phyloP scores from a whole-genome alignment of 2,329 filamentous ascomycete species.

The Purpureocillium lavendulum region DNA sequence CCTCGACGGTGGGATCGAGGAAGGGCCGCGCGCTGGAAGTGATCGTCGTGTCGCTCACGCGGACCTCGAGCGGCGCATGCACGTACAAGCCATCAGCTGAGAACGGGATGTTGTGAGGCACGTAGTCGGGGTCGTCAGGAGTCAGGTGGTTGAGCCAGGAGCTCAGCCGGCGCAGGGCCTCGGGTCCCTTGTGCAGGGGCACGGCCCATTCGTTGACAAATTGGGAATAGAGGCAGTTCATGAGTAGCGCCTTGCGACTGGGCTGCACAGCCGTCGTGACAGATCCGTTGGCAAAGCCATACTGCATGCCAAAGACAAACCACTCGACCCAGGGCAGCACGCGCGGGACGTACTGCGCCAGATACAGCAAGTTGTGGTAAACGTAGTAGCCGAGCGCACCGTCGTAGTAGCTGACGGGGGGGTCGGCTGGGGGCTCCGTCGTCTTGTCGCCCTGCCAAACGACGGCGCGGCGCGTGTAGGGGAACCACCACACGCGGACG shows the following conservation, averaged over 20 bases:
- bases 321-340: slow-evolving; percentile 86
- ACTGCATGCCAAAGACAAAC: slow-evolving; percentile 97
- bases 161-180: slow-evolving; percentile 73
- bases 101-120: slow-evolving; percentile 66
- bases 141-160: slow-evolving; percentile 68
- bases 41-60: slow-evolving; percentile 61
- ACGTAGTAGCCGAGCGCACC: slow-evolving; percentile 74
- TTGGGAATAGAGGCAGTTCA: slow-evolving; percentile 98
- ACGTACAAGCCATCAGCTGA: slow-evolving; percentile 72
- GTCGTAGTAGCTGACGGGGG: slow-evolving; percentile 70
- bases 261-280: slow-evolving; percentile 70
- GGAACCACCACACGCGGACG: slow-evolving; percentile 95
- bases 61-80: slow-evolving; percentile 88
- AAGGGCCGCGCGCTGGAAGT: slow-evolving; percentile 28
- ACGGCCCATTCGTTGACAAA: slow-evolving; percentile 98
- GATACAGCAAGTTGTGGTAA: slow-evolving; percentile 83
- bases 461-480: slow-evolving; percentile 80
- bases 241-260: slow-evolving; percentile 71
- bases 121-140: slow-evolving; percentile 56
- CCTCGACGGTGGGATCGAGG: slow-evolving; percentile 61
- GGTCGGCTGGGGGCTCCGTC: slow-evolving; percentile 47
- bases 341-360: slow-evolving; percentile 68
- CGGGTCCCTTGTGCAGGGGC: slow-evolving; percentile 75
- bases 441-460: slow-evolving; percentile 85
- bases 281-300: slow-evolving; percentile 70